Percentiles rank a stretch among this genome's conserved stretches.
These are phyloP conservation scores for Harrya chromipes DNA, from an alignment of 768 basidiomycete species.

Conservation along the genomic window DNA sequence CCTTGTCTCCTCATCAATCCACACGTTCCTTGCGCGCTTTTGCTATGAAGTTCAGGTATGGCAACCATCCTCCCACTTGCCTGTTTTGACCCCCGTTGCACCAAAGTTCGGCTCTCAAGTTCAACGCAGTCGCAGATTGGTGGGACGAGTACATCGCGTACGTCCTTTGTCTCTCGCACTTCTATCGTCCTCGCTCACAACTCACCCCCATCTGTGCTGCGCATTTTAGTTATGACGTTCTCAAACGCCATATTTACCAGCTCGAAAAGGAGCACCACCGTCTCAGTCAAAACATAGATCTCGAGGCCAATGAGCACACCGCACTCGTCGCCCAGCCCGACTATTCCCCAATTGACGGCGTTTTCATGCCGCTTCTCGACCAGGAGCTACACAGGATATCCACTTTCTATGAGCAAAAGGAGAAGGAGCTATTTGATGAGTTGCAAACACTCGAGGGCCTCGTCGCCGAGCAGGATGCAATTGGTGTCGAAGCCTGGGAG, in stretches of 20 bases:
- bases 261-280: constrained; percentile 74
- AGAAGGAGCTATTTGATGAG: constrained; percentile 65
- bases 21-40: constrained; percentile 10
- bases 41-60: constrained; percentile 38
- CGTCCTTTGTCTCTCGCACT: constrained; percentile 28
- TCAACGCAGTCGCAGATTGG: constrained; percentile 91
- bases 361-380: constrained; percentile 76
- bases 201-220: background rate
- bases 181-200: background rate
- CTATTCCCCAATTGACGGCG: constrained; percentile 43
- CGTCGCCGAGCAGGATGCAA: constrained; percentile 57
- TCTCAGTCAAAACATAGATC: constrained; percentile 43
- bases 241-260: constrained; percentile 85
- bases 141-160: constrained; percentile 90
- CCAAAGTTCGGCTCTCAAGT: constrained; percentile 75
- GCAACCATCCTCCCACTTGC: background rate
- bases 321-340: constrained; percentile 47
- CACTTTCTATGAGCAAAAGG: constrained; percentile 75
- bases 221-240: constrained; percentile 65
- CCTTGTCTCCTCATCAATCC: background rate
- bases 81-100: background rate
- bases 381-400: constrained; percentile 79
- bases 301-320: constrained; percentile 63
- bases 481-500: constrained; percentile 47
- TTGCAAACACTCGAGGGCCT: constrained; percentile 55